Conservation (phyloP, 257 asterid genomes). For the Nemophila menziesii region DNA sequence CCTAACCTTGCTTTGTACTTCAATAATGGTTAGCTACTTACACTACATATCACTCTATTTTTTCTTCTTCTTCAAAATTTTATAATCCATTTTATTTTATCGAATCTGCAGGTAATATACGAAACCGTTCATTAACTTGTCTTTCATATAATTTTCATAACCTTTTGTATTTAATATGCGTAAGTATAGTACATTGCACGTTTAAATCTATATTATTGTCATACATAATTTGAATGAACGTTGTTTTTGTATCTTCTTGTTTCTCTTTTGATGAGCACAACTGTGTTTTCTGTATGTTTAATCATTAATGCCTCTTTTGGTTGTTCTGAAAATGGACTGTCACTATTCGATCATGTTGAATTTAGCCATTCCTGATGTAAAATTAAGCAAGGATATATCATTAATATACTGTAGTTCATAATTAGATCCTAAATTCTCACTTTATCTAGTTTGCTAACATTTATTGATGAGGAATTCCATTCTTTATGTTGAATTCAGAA, state of each 20-base stretch:
- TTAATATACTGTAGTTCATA: neutral
- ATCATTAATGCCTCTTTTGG: neutral
- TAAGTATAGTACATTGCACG: neutral
- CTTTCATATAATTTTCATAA: neutral
- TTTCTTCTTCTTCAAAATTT: conserved; percentile 5
- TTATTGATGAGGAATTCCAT: neutral
- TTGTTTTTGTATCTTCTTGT: too few relatives aligned
- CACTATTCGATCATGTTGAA: neutral
- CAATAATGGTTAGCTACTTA: neutral
- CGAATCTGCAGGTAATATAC: neutral
- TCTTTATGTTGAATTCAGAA: neutral
- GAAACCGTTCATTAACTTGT: too few relatives aligned
- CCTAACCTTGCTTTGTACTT: neutral
- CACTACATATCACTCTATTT: conserved; percentile 9
- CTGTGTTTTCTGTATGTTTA: neutral
- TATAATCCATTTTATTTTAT: neutral
- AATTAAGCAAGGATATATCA: neutral
- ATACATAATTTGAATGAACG: too few relatives aligned
- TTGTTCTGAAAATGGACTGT: neutral
- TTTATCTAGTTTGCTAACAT: neutral
- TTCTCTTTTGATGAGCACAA: too few relatives aligned
- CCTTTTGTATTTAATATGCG: too few relatives aligned
- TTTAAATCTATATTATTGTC: neutral
- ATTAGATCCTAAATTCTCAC: neutral
- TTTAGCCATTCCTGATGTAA: neutral